Percentiles rank a stretch among this genome's conserved stretches.
phyloP scores from a whole-genome alignment of 2,329 filamentous ascomycete genomes.

The Diatrype stigma region DNA sequence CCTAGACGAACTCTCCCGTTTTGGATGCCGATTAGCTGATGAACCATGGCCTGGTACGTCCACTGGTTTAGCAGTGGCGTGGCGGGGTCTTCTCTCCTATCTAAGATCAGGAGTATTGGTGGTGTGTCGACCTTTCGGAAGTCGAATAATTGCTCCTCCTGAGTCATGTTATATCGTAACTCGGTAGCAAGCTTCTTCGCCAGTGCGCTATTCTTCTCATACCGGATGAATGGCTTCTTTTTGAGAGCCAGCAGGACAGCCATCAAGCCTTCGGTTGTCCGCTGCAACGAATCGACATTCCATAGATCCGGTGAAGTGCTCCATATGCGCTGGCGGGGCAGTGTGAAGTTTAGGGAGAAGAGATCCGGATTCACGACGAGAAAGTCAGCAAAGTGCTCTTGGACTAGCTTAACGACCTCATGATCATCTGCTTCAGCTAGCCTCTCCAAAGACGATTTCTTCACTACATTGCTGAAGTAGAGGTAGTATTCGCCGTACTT shows the following conservation, averaged over 20 bases:
- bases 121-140: constrained; percentile 93
- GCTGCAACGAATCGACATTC: constrained; percentile 83
- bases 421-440: constrained; percentile 96
- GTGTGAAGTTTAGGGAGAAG: constrained; percentile 72
- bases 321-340: constrained; percentile 76
- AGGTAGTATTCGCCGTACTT: constrained; percentile 97
- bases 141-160: constrained; percentile 95
- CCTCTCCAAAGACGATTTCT: constrained; percentile 91
- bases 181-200: constrained; percentile 93
- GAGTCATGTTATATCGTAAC: constrained; percentile 85
- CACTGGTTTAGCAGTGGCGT: constrained; percentile 94
- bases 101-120: constrained; percentile 84
- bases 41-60: constrained; percentile 99
- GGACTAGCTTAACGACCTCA: constrained; percentile 88
- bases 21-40: constrained; percentile 87
- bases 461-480: constrained; percentile 96
- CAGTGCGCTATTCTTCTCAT: constrained; percentile 83
- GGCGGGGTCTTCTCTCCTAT: constrained; percentile 89
- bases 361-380: constrained; percentile 92
- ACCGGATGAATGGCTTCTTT: constrained; percentile 93
- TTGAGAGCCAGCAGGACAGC: constrained; percentile 84
- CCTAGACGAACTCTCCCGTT: constrained; percentile 92
- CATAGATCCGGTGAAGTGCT: constrained; percentile 76
- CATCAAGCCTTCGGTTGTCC: constrained; percentile 81
- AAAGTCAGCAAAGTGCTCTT: constrained; percentile 96